Percentiles rank a stretch among this genome's conserved stretches.
Evolutionary conservation across 225 moss, liverwort and hornwort species (phyloP).

Genomic region (Sphagnum contortum): DNA sequence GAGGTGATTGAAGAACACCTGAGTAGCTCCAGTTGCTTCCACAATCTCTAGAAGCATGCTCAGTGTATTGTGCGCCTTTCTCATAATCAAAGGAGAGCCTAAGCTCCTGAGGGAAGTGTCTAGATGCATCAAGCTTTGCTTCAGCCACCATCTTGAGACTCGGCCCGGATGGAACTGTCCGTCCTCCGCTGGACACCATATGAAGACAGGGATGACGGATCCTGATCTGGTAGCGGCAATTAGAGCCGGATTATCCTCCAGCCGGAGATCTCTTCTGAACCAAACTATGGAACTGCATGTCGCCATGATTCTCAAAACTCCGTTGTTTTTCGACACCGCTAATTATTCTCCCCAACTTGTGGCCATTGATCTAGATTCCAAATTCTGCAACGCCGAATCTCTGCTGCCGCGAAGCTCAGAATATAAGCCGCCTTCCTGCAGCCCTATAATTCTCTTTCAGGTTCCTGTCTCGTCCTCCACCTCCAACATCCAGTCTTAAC

Average conservation of each 20-base stretch:
- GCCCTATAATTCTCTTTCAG: too few relatives aligned
- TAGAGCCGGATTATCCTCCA: constrained; percentile 93
- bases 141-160: constrained; percentile 98
- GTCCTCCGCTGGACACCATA: constrained; percentile 95
- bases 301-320: constrained; percentile 21
- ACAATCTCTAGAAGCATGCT: constrained; percentile 68
- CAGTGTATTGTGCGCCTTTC: constrained; percentile 60
- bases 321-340: too few relatives aligned
- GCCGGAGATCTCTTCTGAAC: constrained; percentile 94
- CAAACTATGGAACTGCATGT: constrained; percentile 67
- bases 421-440: too few relatives aligned
- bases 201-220: constrained; percentile 74
- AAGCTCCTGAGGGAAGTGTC: constrained; percentile 64
- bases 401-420: too few relatives aligned
- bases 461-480: too few relatives aligned
- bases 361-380: too few relatives aligned
- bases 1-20: constrained; percentile 93
- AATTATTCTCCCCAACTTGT: too few relatives aligned
- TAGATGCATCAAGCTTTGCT: constrained; percentile 76
- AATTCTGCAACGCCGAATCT: too few relatives aligned
- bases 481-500: too few relatives aligned
- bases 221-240: constrained; percentile 92
- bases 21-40: constrained; percentile 68
- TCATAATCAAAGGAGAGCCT: constrained; percentile 77
- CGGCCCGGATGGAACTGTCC: constrained; percentile 97